Conservation (phyloP, 805 yeast genomes). For the Metschnikowia continentalis region DNA sequence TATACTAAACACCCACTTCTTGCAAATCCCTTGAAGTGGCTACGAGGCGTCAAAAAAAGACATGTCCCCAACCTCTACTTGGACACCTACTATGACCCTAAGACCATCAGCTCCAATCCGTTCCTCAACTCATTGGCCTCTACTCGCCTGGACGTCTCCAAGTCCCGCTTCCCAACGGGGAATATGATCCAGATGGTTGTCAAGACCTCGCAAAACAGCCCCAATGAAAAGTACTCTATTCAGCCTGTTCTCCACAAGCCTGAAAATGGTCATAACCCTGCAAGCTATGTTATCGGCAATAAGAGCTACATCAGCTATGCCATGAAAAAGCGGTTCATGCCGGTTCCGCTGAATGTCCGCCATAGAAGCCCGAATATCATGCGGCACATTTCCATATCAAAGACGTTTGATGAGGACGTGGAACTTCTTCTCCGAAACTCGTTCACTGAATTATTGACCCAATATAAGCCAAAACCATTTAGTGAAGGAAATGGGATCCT, state of each 20-base stretch:
- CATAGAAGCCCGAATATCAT: slow-evolving; percentile 4
- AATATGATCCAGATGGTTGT: slow-evolving; percentile 20
- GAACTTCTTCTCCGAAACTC: not conserved
- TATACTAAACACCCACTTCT: slow-evolving; percentile 27
- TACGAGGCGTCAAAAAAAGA: slow-evolving; percentile 18
- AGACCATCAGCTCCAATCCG: slow-evolving; percentile 23
- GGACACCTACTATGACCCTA: slow-evolving; percentile 17
- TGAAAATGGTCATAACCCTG: slow-evolving; percentile 17
- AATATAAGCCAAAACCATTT: not conserved
- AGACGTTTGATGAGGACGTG: not conserved
- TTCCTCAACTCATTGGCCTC: slow-evolving; percentile 22
- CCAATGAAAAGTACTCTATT: slow-evolving; percentile 6
- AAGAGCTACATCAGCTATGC: slow-evolving; percentile 19
- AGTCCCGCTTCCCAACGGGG: slow-evolving; percentile 27
- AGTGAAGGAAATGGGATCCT: slow-evolving; percentile 3
- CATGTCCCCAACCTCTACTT: slow-evolving; percentile 21
- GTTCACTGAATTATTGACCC: not conserved
- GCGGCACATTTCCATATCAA: not conserved
- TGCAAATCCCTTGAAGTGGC: slow-evolving; percentile 28
- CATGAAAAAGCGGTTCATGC: slow-evolving; percentile 17
- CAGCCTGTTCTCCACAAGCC: slow-evolving; percentile 18
- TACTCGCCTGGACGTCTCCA: slow-evolving; percentile 25
- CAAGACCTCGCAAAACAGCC: slow-evolving; percentile 1
- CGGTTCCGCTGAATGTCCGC: slow-evolving; percentile 25
- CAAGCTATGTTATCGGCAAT: slow-evolving; percentile 26